These are phyloP conservation scores for Logfia minima DNA, from an alignment of 129 eudicot species.

Conservation along the genomic window DNA sequence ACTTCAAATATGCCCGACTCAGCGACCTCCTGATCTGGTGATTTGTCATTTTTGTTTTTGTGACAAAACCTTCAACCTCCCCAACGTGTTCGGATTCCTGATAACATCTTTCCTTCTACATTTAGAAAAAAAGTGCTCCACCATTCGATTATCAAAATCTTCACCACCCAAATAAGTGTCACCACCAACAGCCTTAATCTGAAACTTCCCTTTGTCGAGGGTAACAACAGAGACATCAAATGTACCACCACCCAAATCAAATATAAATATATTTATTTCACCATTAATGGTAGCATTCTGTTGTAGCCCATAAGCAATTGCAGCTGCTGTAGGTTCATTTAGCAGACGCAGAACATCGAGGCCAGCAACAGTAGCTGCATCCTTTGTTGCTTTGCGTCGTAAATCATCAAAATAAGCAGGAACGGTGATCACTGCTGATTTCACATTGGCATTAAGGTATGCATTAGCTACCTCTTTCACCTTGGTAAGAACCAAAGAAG, in stretches of 20 bases:
- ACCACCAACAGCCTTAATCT: slow-evolving; percentile 18
- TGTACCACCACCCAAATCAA: slow-evolving; percentile 28
- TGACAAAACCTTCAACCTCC: not conserved
- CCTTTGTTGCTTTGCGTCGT: slow-evolving; percentile 61
- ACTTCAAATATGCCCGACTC: not conserved
- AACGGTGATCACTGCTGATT: slow-evolving; percentile 52
- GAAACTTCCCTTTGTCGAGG: not conserved
- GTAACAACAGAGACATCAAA: slow-evolving; percentile 23
- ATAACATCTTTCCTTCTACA: slow-evolving; percentile 8
- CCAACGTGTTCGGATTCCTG: not conserved
- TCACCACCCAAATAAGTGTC: slow-evolving; percentile 24
- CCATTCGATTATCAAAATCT: slow-evolving; percentile 22
- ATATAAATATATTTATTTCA: slow-evolving; percentile 15
- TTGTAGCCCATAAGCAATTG: slow-evolving; percentile 18
- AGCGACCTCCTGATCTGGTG: not conserved
- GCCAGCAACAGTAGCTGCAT: slow-evolving; percentile 56
- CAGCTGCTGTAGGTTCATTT: slow-evolving; percentile 35
- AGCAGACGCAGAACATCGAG: slow-evolving; percentile 48
- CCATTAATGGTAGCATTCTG: not conserved
- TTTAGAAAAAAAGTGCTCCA: slow-evolving; percentile 12
- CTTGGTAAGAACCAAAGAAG: slow-evolving; percentile 48
- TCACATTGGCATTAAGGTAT: slow-evolving; percentile 33
- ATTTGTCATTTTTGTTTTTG: not conserved
- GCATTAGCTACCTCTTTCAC: slow-evolving; percentile 53
- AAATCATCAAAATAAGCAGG: slow-evolving; percentile 64